A percentile compares a stretch with the other conserved stretches of the same genome.
phyloP scores from a whole-genome alignment of 2,329 filamentous ascomycete genomes.

The Chrysoporthe puriensis region DNA sequence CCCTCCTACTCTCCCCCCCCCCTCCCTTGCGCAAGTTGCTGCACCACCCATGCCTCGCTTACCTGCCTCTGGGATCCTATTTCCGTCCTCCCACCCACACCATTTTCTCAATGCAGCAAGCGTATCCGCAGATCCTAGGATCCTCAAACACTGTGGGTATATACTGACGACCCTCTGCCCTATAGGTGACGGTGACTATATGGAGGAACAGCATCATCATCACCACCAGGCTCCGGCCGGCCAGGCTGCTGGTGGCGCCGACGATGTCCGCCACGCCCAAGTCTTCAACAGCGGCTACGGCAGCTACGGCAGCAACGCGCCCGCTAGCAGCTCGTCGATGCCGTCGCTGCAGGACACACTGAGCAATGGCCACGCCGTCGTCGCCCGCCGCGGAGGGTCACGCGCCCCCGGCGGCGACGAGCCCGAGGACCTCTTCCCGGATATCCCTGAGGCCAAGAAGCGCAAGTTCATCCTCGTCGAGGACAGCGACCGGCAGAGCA shows the following conservation, averaged over 20 bases:
- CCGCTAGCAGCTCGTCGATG: conserved; percentile 62
- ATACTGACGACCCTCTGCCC: conserved; percentile 35
- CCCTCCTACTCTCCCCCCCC: conserved; percentile 27
- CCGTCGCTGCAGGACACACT: conserved; percentile 65
- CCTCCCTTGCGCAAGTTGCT: conserved; percentile 29
- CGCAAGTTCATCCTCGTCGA: conserved; percentile 97
- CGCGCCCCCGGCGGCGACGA: conserved; percentile 57
- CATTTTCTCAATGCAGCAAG: conserved; percentile 28
- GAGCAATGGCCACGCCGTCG: conserved; percentile 42
- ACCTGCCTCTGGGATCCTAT: conserved; percentile 40
- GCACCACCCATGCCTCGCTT: conserved; percentile 30
- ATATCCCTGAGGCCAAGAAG: conserved; percentile 86
- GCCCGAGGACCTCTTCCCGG: conserved; percentile 77
- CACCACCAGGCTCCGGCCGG: conserved; percentile 56
- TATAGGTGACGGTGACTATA: conserved; percentile 65
- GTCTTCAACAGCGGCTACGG: conserved; percentile 70
- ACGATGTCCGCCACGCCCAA: conserved; percentile 74
- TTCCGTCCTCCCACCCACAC: conserved; percentile 30
- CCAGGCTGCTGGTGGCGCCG: conserved; percentile 39
- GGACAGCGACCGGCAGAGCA: conserved; percentile 77
- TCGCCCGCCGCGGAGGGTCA: conserved; percentile 40
- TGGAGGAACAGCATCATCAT: conserved; percentile 60
- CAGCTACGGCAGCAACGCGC: conserved; percentile 64
- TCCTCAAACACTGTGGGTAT: conserved; percentile 24
- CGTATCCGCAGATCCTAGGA: conserved; percentile 27